Conservation (phyloP, 805 yeast genomes). For the Saccharomycopsis microspora region DNA sequence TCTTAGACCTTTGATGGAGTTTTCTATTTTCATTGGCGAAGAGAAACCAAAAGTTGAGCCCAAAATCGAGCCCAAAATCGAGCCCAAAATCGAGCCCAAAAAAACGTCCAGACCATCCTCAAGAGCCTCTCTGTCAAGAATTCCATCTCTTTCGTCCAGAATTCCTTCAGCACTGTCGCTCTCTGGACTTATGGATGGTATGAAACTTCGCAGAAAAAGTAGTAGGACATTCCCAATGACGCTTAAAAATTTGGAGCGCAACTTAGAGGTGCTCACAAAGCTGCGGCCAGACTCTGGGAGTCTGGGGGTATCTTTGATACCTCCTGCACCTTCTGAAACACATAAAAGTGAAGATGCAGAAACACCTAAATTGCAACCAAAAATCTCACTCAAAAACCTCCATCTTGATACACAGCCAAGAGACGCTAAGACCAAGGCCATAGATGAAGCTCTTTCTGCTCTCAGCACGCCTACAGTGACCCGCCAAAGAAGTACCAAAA, state of each 20-base stretch:
- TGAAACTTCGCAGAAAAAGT: neutral
- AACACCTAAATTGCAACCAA: too few species aligned
- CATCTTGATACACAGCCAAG: too few species aligned
- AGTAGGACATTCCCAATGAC: slow-evolving; percentile 3
- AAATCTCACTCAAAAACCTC: too few species aligned
- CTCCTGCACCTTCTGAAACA: too few species aligned
- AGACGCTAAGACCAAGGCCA: too few species aligned
- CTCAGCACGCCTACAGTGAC: too few species aligned
- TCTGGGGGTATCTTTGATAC: neutral
- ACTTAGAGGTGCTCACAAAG: neutral
- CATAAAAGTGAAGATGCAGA: too few species aligned
- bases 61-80: neutral
- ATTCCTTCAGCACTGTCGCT: neutral
- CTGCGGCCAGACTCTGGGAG: neutral
- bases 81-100: neutral
- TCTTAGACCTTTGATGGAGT: slow-evolving; percentile 6
- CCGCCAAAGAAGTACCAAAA: neutral
- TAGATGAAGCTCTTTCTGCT: too few species aligned
- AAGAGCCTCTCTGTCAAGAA: slow-evolving; percentile 1
- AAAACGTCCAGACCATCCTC: neutral
- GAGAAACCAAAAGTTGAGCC: neutral
- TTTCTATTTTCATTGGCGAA: slow-evolving; percentile 4
- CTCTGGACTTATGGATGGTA: neutral
- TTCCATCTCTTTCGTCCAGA: slow-evolving; percentile 1
- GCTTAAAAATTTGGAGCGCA: neutral